phyloP scores from a whole-genome alignment of 2,329 filamentous ascomycete species.

The Teratosphaeria destructans region DNA sequence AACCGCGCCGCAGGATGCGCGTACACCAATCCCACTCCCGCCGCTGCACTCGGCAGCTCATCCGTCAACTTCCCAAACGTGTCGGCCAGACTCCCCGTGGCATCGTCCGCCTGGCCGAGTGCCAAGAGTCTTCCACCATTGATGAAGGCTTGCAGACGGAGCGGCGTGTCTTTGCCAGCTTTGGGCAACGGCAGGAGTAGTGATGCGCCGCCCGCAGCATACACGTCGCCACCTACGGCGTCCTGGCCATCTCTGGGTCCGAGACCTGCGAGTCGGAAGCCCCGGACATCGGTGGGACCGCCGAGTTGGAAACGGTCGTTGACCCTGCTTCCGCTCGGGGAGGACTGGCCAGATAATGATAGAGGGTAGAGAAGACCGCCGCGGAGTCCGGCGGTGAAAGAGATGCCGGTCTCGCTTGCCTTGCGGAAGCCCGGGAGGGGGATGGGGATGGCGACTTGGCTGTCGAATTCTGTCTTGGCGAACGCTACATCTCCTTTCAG shows the following conservation, averaged over 20 bases:
- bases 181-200: conserved; percentile 76
- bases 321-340: conserved; percentile 60
- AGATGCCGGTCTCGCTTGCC: conserved; percentile 57
- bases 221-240: conserved; percentile 82
- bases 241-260: conserved; percentile 80
- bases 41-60: conserved; percentile 73
- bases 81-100: conserved; percentile 44
- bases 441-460: conserved; percentile 65
- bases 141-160: conserved; percentile 81
- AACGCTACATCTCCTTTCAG: conserved; percentile 87
- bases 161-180: conserved; percentile 68
- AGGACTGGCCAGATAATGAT: conserved; percentile 46
- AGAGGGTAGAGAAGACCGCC: conserved; percentile 78
- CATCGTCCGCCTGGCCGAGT: conserved; percentile 48
- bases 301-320: conserved; percentile 95
- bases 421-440: conserved; percentile 57
- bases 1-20: conserved; percentile 88
- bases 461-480: conserved; percentile 80
- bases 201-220: conserved; percentile 78
- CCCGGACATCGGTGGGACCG: conserved; percentile 86
- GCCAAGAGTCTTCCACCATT: conserved; percentile 81
- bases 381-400: conserved; percentile 70
- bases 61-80: conserved; percentile 62
- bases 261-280: conserved; percentile 80
- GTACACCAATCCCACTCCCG: conserved; percentile 84